Evolutionary conservation across 1,284 basidiomycete genomes (phyloP), one percentile per base, ranked within the genome.

Genomic region (Leccinum variabile): DNA sequence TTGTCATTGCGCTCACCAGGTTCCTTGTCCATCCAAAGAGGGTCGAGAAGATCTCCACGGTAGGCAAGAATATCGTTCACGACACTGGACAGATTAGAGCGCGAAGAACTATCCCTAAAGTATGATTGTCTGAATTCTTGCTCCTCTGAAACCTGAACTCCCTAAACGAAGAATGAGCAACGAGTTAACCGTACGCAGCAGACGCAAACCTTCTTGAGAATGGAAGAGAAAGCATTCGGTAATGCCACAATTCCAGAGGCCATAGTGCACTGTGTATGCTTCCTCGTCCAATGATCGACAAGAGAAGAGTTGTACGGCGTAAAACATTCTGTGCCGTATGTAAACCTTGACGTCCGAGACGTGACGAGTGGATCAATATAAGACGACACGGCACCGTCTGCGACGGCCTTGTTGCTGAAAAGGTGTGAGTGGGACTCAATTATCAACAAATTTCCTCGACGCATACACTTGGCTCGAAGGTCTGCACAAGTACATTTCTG

Each of bases 321-420:
- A 5, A 30, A 0, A 25, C 72, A 73, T 11, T 70, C 55, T 0
- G 71, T 60, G 3, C 84, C 83, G 50, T 83, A 83, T 0, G 79
- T 75, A 32, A 70, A 70, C 62, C 71, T 80, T 1, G 84, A 74
- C 10, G 82, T 73, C 7, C 83, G 73, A 0, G 77, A 76, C 5
- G 77, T 75, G 10, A 85, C 83, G 16, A 76, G 76, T 54, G 80
- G 81, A 56, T 84, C 80, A 10, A 84, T 64, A 62, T 81, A 81
- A 65, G 79, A 84, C 1, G 79, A 82, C 3, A 85, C 75, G 0
- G 81, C 83, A 0, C 84, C 84, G 59, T 85, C 82, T 0, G 84
- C 80, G 3, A 85, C 84, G 1, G 83, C 83, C 67, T 85, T 85
- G 61, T 82, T 84, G 14, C 84, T 84, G 35, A 56, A 5, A 57